Evolutionary conservation across 169 alveolate genomes (phyloP).

Genomic region (Blepharisma undulans): DNA sequence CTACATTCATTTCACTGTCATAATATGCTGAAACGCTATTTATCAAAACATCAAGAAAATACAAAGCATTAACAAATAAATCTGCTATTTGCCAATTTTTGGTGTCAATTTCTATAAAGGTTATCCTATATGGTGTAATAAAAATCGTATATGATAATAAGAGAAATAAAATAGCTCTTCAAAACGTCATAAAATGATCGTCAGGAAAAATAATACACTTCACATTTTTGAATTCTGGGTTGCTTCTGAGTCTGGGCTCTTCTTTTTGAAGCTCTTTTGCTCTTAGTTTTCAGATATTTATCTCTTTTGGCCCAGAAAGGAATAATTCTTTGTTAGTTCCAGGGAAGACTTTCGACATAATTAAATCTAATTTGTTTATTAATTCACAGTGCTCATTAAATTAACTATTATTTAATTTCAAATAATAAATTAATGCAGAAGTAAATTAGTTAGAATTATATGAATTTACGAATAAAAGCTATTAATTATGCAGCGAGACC

Average conservation of each 20-base stretch:
- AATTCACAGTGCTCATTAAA: background rate
- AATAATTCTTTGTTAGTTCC: background rate
- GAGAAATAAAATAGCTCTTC: conserved; percentile 21
- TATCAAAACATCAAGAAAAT: conserved; percentile 55
- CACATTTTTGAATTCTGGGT: background rate
- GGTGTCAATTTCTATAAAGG: conserved; percentile 34
- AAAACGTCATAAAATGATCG: conserved; percentile 38
- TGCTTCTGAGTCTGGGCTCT: background rate
- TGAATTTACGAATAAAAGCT: too few species aligned
- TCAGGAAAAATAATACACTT: conserved; percentile 48
- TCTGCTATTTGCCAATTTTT: conserved; percentile 37
- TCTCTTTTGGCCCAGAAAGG: background rate
- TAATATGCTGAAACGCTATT: conserved; percentile 52
- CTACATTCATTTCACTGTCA: conserved; percentile 49
- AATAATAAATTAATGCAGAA: background rate
- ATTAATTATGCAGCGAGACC: too few species aligned
- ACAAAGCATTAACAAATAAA: conserved; percentile 39
- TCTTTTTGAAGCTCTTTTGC: conserved; percentile 24
- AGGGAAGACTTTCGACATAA: background rate
- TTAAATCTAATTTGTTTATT: background rate
- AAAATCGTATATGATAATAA: conserved; percentile 45
- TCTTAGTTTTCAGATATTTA: background rate
- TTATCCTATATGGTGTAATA: conserved; percentile 41
- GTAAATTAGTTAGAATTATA: too few species aligned
- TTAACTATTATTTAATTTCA: background rate